Base-by-base conservation (phyloP, 169 alveolate species). In the Perkinsus chesapeaki region DNA sequence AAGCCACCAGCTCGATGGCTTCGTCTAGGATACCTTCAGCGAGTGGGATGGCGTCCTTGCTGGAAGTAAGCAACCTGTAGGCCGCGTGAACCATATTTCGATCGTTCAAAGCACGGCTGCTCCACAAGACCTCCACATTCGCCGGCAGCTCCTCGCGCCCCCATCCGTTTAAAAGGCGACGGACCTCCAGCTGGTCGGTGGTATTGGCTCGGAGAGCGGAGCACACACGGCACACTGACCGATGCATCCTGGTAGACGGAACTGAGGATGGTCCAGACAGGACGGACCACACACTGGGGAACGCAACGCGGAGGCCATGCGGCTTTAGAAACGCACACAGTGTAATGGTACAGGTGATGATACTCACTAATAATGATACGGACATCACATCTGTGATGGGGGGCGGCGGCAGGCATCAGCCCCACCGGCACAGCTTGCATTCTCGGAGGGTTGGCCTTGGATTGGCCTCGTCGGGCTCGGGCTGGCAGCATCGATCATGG, bases 311-410 rank as follows among this genome's bases (percentile, higher is more conserved):
- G 82, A 27, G 27, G 82, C 31, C 31, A 27, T 60, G 27, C 82
- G 82, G 82, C 82, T 60, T 60, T 60, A 60, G 82, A 60, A 60
- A 60, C 82, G 82, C 82, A 60, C 82, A 60, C 82, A 60, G 82
- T 60, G 23, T 60, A 60, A 60, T 60, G 82, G 12, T 60, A 60
- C 82, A 60, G 23, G 12, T 20, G 82, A 12, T 60, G 31, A 1
- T 9, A 60, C 3, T 60, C 82, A 60, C 12, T 60, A 60, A 7
- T 23, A 60, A 60, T 60, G 31, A 34, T 60, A 60, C 82, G 31
- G 27, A 7, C n/a, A n/a, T n/a, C n/a, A n/a, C n/a, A n/a, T n/a
- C n/a, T n/a, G n/a, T n/a, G n/a, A n/a, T n/a, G n/a, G n/a, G 31
- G 82, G 27, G 82, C 82, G 16, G 60, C 60, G 16, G 60, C 60